Conservation (phyloP, 2,329 filamentous ascomycete species). For the Colletotrichum truncatum region DNA sequence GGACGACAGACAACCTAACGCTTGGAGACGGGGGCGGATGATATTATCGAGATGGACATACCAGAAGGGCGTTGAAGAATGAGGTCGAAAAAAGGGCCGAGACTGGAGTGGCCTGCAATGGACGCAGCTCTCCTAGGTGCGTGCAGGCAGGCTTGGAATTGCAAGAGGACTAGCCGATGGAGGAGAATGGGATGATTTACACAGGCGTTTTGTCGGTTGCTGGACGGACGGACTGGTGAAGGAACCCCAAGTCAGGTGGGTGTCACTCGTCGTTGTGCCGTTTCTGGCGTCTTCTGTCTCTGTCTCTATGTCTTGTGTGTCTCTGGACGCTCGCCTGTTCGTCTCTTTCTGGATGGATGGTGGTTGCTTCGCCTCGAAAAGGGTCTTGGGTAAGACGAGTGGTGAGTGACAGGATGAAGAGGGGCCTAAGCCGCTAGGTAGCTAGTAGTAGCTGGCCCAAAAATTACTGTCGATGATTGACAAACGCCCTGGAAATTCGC, state of each 20-base stretch:
- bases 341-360: no score
- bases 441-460: not conserved
- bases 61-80: not conserved
- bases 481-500: constrained; percentile 9
- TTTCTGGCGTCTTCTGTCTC: not conserved
- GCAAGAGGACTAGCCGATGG: constrained; percentile 14
- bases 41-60: constrained; percentile 29
- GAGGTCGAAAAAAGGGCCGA: not conserved
- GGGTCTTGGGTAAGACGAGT: not conserved
- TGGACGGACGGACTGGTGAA: not conserved
- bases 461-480: not conserved
- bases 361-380: no score
- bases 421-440: not conserved
- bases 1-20: no score
- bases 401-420: not conserved
- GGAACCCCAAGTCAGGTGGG: constrained; percentile 1
- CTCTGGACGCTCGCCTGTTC: not conserved
- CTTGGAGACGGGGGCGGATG: not conserved
- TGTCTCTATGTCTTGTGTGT: not conserved
- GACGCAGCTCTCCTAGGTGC: constrained; percentile 3
- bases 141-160: constrained; percentile 10
- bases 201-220: constrained; percentile 12
- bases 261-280: not conserved
- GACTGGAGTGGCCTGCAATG: constrained; percentile 10
- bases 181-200: constrained; percentile 22